Evolutionary conservation across 306 rosid species (phyloP).

Genomic region (Sphenostylis stenocarpa): DNA sequence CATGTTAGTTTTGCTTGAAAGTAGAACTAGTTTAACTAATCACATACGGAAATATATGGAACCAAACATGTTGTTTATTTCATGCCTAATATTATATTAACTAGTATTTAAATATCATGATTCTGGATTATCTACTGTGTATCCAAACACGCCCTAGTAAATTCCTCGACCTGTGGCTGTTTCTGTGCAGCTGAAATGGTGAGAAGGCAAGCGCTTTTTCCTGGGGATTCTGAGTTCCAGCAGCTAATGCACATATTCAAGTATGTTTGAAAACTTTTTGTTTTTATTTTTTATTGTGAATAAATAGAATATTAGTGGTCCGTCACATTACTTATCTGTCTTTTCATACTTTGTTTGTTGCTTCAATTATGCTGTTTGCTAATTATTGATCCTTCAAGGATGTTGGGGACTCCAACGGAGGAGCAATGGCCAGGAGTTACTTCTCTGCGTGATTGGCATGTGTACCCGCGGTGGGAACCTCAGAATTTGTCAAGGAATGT

Average conservation of each 20-base stretch:
- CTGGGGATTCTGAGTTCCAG: slow-evolving; percentile 94
- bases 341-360: background rate
- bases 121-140: background rate
- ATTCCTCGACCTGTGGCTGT: background rate
- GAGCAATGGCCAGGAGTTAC: slow-evolving; percentile 89
- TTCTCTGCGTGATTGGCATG: slow-evolving; percentile 89
- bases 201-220: slow-evolving; percentile 83
- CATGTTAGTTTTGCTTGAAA: too few relatives aligned
- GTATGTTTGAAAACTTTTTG: slow-evolving; percentile 13
- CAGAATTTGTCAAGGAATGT: slow-evolving; percentile 72
- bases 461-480: slow-evolving; percentile 82
- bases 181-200: slow-evolving; percentile 77
- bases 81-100: too few relatives aligned
- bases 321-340: background rate
- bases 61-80: too few relatives aligned
- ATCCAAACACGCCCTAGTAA: background rate
- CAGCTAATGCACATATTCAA: slow-evolving; percentile 91
- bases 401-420: slow-evolving; percentile 87
- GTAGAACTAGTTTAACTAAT: too few relatives aligned
- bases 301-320: background rate
- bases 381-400: slow-evolving; percentile 38
- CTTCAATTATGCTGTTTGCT: background rate
- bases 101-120: too few relatives aligned
- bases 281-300: background rate
- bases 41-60: too few relatives aligned